Conservation (phyloP, 306 rosid genomes). For the Ammopiptanthus mongolicus region DNA sequence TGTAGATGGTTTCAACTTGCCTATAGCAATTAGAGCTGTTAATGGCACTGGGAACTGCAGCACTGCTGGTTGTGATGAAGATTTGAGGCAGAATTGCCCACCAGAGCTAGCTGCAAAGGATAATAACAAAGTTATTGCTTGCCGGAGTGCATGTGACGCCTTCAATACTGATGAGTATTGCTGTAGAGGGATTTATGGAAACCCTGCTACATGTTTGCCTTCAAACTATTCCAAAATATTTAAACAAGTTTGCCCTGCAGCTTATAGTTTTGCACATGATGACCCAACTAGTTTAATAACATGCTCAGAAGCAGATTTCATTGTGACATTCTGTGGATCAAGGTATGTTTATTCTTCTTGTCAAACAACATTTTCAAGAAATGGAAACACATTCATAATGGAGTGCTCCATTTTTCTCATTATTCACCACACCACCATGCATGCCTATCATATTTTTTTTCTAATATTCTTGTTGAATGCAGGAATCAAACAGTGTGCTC, state of each 20-base stretch:
- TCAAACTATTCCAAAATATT: conserved; percentile 52
- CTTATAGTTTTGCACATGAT: conserved; percentile 56
- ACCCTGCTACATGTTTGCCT: conserved; percentile 41
- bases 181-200: conserved; percentile 47
- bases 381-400: neutral
- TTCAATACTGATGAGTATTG: conserved; percentile 54
- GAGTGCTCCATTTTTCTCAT: neutral
- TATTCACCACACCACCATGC: neutral
- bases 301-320: conserved; percentile 45
- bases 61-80: conserved; percentile 51
- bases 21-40: conserved; percentile 40
- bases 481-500: conserved; percentile 60
- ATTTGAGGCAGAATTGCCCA: conserved; percentile 53
- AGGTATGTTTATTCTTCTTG: conserved; percentile 30
- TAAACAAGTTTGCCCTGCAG: conserved; percentile 52
- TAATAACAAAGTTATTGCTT: conserved; percentile 37
- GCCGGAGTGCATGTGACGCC: conserved; percentile 49
- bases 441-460: neutral
- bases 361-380: neutral
- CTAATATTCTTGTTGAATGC: conserved; percentile 2
- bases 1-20: conserved; percentile 68
- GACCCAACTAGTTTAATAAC: conserved; percentile 44
- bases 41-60: conserved; percentile 58
- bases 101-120: conserved; percentile 34
- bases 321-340: conserved; percentile 48